Base-by-base conservation (phyloP, 768 basidiomycete genomes). In the Suillus tomentosus region DNA sequence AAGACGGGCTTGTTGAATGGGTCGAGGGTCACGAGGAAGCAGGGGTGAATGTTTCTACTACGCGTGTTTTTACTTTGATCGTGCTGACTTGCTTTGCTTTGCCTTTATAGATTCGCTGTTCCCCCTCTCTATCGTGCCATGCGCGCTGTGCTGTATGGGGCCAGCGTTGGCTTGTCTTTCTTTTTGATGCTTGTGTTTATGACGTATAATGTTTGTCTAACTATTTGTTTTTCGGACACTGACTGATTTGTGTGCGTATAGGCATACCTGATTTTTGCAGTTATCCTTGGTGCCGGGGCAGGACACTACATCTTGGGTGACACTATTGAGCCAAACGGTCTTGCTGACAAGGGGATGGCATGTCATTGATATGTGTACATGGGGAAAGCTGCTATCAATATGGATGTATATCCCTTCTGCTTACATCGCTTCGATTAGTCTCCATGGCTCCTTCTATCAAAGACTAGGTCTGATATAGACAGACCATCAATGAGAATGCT, bases 101-200 rank as follows among this genome's bases (percentile, higher is more conserved):
- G 14, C 24, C 22, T 24, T 24, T 65, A 36, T 36, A 89, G 88
- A 22, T 79, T 78, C 10, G 78, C 79, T 11, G 81, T 90, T 1
- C 87, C 88, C 0, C 64, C 77, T 27, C 61, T 77, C 9, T 76
- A 81, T 47, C 86, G 89, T 27, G 65, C 81, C n/a, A 69, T 88
- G 51, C 83, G 92, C 31, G 90, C 93, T 7, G 68, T 73, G 2
- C 73, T 94, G 43, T 96, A 96, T 69, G 93, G 89, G n/a, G 76
- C 81, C 5, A 86, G 86, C 3, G 86, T 94, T 24, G 89, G 89
- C 74, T 75, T 94, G 64, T 92, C 92, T 42, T 92, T 91, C 81
- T 93, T 94, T 84, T 85, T 94, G 73, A 97, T 97, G 95, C 80
- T 97, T 64, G 88, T 96, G 47, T 95, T 94, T 77, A 96, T 97